Conservation (phyloP, 495 filamentous ascomycete species). For the Neurospora sp. region DNA sequence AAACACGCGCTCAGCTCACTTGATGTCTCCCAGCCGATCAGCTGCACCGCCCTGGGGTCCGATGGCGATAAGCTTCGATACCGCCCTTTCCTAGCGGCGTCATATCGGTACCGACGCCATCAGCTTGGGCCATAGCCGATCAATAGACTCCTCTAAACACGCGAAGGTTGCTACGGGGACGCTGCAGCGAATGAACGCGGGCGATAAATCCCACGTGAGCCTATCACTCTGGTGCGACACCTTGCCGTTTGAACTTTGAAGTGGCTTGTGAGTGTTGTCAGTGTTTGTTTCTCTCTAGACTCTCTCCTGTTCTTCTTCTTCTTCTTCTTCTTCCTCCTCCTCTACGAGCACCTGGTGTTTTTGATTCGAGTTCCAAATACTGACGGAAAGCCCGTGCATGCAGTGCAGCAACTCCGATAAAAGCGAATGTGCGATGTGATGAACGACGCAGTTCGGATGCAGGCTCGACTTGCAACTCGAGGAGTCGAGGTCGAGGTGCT, state of each 20-base stretch:
- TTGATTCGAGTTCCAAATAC: neutral
- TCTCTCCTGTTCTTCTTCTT: neutral
- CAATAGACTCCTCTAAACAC: neutral
- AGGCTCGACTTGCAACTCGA: neutral
- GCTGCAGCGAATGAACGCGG: neutral
- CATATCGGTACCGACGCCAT: neutral
- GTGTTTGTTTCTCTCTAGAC: neutral
- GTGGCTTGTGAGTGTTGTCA: neutral
- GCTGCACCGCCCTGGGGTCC: neutral
- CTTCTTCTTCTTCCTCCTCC: neutral
- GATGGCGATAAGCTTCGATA: neutral
- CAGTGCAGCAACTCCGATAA: neutral
- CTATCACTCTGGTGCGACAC: neutral
- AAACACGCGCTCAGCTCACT: neutral
- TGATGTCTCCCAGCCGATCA: neutral
- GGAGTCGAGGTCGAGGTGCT: neutral
- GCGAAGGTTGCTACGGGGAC: neutral
- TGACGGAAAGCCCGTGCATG: neutral
- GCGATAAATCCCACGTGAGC: neutral
- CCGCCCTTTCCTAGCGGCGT: neutral
- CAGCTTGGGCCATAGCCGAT: neutral
- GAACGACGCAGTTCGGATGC: neutral
- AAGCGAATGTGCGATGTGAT: neutral
- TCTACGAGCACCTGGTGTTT: neutral
- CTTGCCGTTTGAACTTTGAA: neutral